Evolutionary conservation across 805 yeast species (phyloP), one percentile per base, ranked within the genome.

Genomic region (Diddensiella santjacobensis): DNA sequence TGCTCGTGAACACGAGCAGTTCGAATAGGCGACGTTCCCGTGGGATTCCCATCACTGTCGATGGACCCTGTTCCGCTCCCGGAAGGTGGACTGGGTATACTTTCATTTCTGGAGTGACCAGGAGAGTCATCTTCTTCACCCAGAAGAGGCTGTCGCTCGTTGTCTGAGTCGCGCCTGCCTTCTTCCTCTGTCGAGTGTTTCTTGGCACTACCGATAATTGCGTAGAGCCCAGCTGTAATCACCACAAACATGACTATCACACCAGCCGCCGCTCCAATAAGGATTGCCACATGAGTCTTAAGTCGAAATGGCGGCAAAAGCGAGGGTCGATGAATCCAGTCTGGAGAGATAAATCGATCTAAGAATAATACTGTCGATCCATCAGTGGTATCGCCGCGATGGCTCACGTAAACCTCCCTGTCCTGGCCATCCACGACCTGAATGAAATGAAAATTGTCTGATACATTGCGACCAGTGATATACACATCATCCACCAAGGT

Each of bases 301-400:
- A 64, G 51, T 24, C 55, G 52, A 46, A 53, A 61, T 3, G 61
- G 66, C n/a, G 64, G 63, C 17, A 31, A 17, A 8, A 48, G 17
- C 2, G 50, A 30, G 8, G 58, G 59, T 15, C 38, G 8, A 13
- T 48, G 29, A 13, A 67, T 49, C 71, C 71, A 67, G 13, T 54
- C 43, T 3, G 71, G 71, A 6, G 62, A 53, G 10, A 67, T 57
- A 24, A 55, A 59, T n/a, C 60, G 42, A 43, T 66, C 69, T 1
- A 64, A 48, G 45, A 58, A 61, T n/a, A 67, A 43, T 13, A 67
- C 64, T 0, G 67, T 61, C 10, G 62, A 50, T 3, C 58, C 58
- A 8, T 52, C 52, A 17, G 53, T 48, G 22, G 62, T 51, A 47
- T 58, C 58, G 3, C 69, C 70, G 4, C 48, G 42, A 17, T 45